Evolutionary conservation across 768 basidiomycete species (phyloP).

Genomic region (Xerocomellus amylosporus): DNA sequence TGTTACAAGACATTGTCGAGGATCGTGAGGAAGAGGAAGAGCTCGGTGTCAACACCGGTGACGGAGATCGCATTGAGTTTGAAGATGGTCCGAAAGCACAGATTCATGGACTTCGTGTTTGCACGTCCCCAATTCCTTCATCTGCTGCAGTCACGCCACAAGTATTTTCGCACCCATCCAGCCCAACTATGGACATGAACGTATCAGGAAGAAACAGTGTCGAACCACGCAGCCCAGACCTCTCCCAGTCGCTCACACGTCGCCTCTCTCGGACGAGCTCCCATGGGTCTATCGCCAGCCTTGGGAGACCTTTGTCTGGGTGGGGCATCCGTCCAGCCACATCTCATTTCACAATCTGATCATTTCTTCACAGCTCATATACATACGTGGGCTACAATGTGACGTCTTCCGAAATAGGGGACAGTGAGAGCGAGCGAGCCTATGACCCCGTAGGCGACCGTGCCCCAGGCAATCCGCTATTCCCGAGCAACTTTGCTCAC

Average conservation of each 20-base stretch:
- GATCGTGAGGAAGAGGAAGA: conserved; percentile 50
- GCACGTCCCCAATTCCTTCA: conserved; percentile 40
- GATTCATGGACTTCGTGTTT: conserved; percentile 59
- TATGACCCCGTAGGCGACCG: conserved; percentile 62
- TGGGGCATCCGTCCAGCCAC: conserved; percentile 4
- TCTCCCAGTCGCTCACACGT: conserved; percentile 17
- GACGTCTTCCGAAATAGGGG: conserved; percentile 24
- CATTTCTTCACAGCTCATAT: conserved; percentile 10
- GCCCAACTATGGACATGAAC: conserved; percentile 15
- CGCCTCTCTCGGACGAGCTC: conserved; percentile 25
- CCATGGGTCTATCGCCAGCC: conserved; percentile 26
- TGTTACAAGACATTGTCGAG: conserved; percentile 55
- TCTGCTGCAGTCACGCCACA: conserved; percentile 26
- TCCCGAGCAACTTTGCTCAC: conserved; percentile 77
- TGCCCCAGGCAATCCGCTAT: conserved; percentile 70
- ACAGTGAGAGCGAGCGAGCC: conserved; percentile 28
- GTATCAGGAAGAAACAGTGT: conserved; percentile 21
- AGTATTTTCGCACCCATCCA: conserved; percentile 24
- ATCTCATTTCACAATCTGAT: neutral
- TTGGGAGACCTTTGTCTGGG: conserved; percentile 27
- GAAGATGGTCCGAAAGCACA: conserved; percentile 30
- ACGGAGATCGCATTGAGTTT: conserved; percentile 18
- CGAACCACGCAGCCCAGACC: conserved; percentile 28
- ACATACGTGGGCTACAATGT: conserved; percentile 2
- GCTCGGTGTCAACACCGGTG: conserved; percentile 16